A percentile compares a stretch with the other conserved stretches of the same genome.
Conservation (phyloP, 2,329 filamentous ascomycete genomes). For the Pezicula rhizophila region DNA sequence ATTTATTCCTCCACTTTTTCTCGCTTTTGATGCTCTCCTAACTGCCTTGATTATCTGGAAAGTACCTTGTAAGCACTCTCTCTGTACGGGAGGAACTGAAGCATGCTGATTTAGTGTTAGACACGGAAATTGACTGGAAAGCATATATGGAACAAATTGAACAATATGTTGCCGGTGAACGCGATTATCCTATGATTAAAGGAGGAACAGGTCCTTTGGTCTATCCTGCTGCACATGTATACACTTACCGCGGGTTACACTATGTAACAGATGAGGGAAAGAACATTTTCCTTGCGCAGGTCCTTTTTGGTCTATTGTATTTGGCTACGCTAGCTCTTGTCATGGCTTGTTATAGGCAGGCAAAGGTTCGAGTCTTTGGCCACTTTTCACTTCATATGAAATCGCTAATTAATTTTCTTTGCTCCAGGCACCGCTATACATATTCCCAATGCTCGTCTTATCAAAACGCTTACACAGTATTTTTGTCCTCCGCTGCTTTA, state of each 20-base stretch:
- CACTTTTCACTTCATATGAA: background rate
- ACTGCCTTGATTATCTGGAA: conserved; percentile 23
- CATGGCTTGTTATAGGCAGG: conserved; percentile 73
- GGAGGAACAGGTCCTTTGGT: conserved; percentile 90
- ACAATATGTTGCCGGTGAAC: conserved; percentile 75
- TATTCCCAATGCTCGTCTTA: conserved; percentile 77
- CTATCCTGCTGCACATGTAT: conserved; percentile 91
- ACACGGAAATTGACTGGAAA: conserved; percentile 97
- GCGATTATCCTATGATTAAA: conserved; percentile 78
- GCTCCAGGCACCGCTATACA: conserved; percentile 69
- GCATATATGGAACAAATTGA: conserved; percentile 94
- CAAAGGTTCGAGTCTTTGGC: conserved; percentile 48
- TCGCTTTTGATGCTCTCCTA: conserved; percentile 24
- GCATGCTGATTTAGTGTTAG: conserved; percentile 34
- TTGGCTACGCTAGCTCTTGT: conserved; percentile 69
- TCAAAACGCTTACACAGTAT: conserved; percentile 93
- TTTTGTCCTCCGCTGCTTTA: conserved; percentile 88
- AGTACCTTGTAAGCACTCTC: conserved; percentile 20
- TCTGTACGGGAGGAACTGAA: background rate
- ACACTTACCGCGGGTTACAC: conserved; percentile 79
- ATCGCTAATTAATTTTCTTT: conserved; percentile 4
- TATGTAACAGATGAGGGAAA: conserved; percentile 68
- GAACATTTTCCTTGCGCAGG: conserved; percentile 75
- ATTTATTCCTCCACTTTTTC: conserved; percentile 18
- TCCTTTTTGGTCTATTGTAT: conserved; percentile 76